Percentiles rank a stretch among this genome's conserved stretches.
Conservation (phyloP, 495 filamentous ascomycete species). For the Lindgomyces ingoldianus region DNA sequence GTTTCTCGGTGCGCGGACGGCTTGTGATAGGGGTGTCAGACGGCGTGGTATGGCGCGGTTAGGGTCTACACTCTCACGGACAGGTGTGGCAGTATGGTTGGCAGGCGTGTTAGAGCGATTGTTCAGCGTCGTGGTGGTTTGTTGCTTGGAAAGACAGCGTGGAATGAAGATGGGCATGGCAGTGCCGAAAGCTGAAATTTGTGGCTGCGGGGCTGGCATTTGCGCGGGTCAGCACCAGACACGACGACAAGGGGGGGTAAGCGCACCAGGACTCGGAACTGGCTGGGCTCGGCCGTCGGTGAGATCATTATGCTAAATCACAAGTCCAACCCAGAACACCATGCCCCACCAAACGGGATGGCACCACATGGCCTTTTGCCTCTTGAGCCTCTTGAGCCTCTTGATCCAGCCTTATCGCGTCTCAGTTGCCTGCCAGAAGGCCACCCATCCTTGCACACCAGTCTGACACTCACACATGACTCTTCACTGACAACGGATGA, state of each 20-base stretch:
- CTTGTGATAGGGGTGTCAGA: neutral
- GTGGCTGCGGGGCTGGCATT: slow-evolving; percentile 5
- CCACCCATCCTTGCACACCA: no score
- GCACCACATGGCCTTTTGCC: neutral
- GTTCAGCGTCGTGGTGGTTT: neutral
- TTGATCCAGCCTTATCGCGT: neutral
- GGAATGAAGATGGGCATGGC: neutral
- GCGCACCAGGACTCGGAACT: neutral
- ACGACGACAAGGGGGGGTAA: neutral
- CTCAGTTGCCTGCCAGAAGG: neutral
- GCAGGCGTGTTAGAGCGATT: neutral
- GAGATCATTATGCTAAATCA: slow-evolving; percentile 2
- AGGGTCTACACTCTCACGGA: neutral
- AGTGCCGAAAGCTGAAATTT: slow-evolving; percentile 14
- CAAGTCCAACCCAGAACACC: neutral
- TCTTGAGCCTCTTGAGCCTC: neutral
- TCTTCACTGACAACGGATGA: neutral
- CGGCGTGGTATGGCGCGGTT: neutral
- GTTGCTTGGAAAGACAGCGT: neutral
- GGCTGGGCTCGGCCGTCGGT: neutral
- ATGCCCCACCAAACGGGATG: neutral
- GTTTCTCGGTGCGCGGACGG: neutral
- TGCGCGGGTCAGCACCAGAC: neutral
- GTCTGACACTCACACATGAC: neutral
- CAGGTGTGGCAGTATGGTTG: neutral